Evolutionary conservation across 768 basidiomycete species (phyloP).

Genomic region (Russula sp.): DNA sequence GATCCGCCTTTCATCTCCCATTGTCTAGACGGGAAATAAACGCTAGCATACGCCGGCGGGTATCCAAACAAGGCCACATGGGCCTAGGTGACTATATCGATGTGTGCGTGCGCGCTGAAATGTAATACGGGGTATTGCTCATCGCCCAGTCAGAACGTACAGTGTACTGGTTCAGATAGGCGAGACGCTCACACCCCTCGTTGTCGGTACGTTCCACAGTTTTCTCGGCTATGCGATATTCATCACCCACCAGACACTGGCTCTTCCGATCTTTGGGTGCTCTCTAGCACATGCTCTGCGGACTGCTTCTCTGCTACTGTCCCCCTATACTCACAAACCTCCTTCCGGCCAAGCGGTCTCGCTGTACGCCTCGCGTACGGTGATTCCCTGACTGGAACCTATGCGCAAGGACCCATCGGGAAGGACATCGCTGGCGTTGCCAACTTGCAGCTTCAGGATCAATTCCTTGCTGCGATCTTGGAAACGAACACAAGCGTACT

Average conservation of each 20-base stretch:
- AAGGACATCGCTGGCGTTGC: slow-evolving; percentile 51
- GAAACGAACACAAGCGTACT: slow-evolving; percentile 60
- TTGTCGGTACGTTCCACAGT: slow-evolving; percentile 45
- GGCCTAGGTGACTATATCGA: slow-evolving; percentile 59
- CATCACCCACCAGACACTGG: slow-evolving; percentile 52
- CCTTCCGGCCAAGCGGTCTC: slow-evolving; percentile 43
- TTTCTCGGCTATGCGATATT: not conserved
- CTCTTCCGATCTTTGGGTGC: slow-evolving; percentile 72
- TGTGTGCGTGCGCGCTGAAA: slow-evolving; percentile 43
- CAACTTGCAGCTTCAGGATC: slow-evolving; percentile 42
- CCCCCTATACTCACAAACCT: slow-evolving; percentile 45
- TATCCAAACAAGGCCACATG: slow-evolving; percentile 28
- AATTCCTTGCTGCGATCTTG: slow-evolving; percentile 62
- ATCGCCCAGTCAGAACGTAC: slow-evolving; percentile 45
- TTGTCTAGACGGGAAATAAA: slow-evolving; percentile 5
- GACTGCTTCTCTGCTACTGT: slow-evolving; percentile 36
- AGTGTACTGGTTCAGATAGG: slow-evolving; percentile 56
- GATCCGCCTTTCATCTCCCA: slow-evolving; percentile 12
- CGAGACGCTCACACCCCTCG: slow-evolving; percentile 44
- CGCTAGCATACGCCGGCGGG: not conserved
- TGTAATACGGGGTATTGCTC: not conserved
- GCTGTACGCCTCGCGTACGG: slow-evolving; percentile 55
- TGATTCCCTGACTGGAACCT: slow-evolving; percentile 65
- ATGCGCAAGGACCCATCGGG: slow-evolving; percentile 59
- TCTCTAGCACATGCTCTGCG: slow-evolving; percentile 50